These are phyloP conservation scores for Boletus fagicola DNA, from an alignment of 768 basidiomycete genomes.

Conservation along the genomic window DNA sequence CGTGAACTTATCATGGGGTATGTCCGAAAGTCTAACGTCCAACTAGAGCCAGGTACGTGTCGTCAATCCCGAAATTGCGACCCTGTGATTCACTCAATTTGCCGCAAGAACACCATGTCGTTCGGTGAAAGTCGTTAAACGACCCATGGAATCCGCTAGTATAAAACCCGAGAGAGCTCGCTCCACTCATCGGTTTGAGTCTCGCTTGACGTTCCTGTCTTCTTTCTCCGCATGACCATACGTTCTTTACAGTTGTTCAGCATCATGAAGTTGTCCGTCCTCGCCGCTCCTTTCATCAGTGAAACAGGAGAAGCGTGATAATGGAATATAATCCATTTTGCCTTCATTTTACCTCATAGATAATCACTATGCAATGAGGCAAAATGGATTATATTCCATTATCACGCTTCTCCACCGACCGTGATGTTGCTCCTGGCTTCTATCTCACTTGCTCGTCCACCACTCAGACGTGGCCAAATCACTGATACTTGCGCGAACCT, in stretches of 20 bases:
- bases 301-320: no score
- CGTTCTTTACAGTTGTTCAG: not conserved
- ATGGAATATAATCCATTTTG: no score
- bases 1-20: not conserved
- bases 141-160: not conserved
- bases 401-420: no score
- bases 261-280: conserved; percentile 17
- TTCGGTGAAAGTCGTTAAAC: conserved; percentile 7
- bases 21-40: not conserved
- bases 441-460: conserved; percentile 16
- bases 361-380: no score
- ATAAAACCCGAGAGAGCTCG: conserved; percentile 4
- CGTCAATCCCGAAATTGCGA: not conserved
- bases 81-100: not conserved
- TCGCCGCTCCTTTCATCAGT: conserved; percentile 19
- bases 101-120: conserved; percentile 5
- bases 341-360: no score
- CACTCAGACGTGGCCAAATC: conserved; percentile 2
- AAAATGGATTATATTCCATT: no score
- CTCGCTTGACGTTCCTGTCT: not conserved
- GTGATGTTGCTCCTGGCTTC: conserved; percentile 21
- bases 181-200: not conserved
- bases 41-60: not conserved
- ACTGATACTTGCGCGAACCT: conserved; percentile 21
- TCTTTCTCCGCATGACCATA: not conserved